Evolutionary conservation across 2,329 filamentous ascomycete species (phyloP).

Genomic region (Lasiodiplodia gonubiensis): DNA sequence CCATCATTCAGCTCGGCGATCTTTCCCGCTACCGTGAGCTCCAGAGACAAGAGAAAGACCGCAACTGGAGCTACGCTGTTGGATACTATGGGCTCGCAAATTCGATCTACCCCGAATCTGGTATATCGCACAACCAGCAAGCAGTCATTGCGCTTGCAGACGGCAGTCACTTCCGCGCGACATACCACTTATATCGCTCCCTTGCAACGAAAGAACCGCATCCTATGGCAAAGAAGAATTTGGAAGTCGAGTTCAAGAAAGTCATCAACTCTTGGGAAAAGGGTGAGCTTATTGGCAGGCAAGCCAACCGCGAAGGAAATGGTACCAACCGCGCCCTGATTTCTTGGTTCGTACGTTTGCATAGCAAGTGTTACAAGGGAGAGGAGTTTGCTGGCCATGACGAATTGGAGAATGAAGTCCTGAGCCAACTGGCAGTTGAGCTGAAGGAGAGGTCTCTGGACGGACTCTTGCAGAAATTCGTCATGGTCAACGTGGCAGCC

Average conservation of each 20-base stretch:
- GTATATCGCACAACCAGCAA: conserved; percentile 86
- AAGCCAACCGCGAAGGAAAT: conserved; percentile 50
- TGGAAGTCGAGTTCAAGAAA: conserved; percentile 79
- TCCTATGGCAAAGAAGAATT: conserved; percentile 74
- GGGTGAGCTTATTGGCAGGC: conserved; percentile 53
- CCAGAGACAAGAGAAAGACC: conserved; percentile 66
- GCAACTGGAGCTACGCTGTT: conserved; percentile 78
- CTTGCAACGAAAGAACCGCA: conserved; percentile 76
- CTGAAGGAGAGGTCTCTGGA: conserved; percentile 72
- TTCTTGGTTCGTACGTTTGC: conserved; percentile 84
- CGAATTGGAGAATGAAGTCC: conserved; percentile 84
- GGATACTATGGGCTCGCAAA: conserved; percentile 85
- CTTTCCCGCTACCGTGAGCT: conserved; percentile 82
- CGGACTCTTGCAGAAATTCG: conserved; percentile 74
- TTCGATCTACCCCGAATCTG: conserved; percentile 77
- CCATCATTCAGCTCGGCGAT: conserved; percentile 86
- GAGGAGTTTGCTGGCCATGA: conserved; percentile 74
- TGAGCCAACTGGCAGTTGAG: conserved; percentile 75
- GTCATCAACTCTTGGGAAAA: conserved; percentile 63
- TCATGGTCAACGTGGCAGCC: conserved; percentile 84
- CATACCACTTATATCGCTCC: conserved; percentile 89
- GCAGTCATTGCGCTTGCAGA: conserved; percentile 83
- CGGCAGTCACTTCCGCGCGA: conserved; percentile 78
- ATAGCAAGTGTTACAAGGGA: conserved; percentile 82
- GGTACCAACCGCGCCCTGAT: conserved; percentile 69